Percentiles rank a stretch among this genome's conserved stretches.
phyloP scores from a whole-genome alignment of 495 filamentous ascomycete genomes.

The Astrothelium macrocarpum region DNA sequence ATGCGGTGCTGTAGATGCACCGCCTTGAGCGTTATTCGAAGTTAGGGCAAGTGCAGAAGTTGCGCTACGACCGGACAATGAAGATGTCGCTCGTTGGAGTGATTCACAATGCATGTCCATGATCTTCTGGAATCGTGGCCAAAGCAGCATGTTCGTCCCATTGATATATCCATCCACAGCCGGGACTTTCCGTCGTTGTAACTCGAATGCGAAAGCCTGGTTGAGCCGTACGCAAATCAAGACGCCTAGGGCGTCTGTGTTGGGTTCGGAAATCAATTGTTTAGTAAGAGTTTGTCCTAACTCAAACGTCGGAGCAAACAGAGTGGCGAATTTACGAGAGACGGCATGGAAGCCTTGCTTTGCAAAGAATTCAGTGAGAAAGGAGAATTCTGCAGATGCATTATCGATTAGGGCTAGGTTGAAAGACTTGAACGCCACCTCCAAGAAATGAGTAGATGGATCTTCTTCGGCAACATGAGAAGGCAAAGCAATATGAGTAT shows the following conservation, averaged over 20 bases:
- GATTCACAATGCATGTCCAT: conserved; percentile 92
- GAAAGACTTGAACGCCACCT: conserved; percentile 84
- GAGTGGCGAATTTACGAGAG: conserved; percentile 59
- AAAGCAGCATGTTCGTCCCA: conserved; percentile 86
- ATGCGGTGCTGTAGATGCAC: conserved; percentile 69
- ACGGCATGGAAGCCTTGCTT: conserved; percentile 46
- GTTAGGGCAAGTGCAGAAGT: conserved; percentile 47
- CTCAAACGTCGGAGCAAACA: conserved; percentile 76
- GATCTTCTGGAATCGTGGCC: conserved; percentile 87
- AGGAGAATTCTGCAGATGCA: conserved; percentile 87
- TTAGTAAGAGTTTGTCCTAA: conserved; percentile 71
- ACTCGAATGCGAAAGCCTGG: conserved; percentile 84
- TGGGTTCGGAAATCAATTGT: conserved; percentile 56
- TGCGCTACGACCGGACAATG: conserved; percentile 43
- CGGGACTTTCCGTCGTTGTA: conserved; percentile 83
- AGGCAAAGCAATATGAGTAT: conserved; percentile 60
- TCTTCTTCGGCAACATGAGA: conserved; percentile 86
- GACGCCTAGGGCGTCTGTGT: conserved; percentile 74
- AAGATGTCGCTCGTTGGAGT: conserved; percentile 50
- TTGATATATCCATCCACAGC: conserved; percentile 87
- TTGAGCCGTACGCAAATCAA: conserved; percentile 87
- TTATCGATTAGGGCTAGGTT: conserved; percentile 92
- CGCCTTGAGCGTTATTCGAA: conserved; percentile 44
- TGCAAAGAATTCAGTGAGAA: conserved; percentile 82
- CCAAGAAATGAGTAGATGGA: conserved; percentile 72